Base-by-base conservation (phyloP, 108 stramenopile species). In the Nitzschia sp. region DNA sequence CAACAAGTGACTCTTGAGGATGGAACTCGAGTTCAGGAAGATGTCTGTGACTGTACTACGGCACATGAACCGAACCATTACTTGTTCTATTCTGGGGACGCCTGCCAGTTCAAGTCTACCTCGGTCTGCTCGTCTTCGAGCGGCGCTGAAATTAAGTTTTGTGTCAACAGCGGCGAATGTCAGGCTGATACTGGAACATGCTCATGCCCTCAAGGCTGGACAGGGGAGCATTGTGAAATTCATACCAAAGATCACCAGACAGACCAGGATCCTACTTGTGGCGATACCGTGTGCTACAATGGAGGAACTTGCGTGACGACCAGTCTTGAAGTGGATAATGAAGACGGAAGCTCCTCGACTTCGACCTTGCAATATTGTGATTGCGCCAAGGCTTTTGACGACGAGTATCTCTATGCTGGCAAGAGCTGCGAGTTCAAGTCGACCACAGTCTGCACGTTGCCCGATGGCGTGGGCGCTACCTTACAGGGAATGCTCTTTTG, bases 141-240 rank as follows among this genome's bases (percentile, higher is more conserved):
- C 28, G 27, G 42, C 8, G 29, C 32, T 21, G 66, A 58, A 13
- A 46, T 49, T 18, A 58, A 34, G 2, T 85, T 78, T 46, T 85
- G 84, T 67, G 70, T 75, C 34, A 80, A 85, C 53, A 60, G 68
- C 25, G 84, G 80, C 6, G 24, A n/a, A 21, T 82, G 81, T 64
- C 55, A 63, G 24, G 29, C 1, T 21, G n/a, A 23, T 25, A 28
- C 13, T 51, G 11, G 18, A 9, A 19, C 8, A 4, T 70, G 69
- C 58, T 32, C 42, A 0, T 70, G 69, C 34, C 69, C 46, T 8
- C 29, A 17, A 1, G 57, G 58, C n/a, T 70, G 42, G 46, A 30
- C 54, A 19, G 59, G 59, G 2, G 38, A 59, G 5, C 58, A 70
- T 24, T 59, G 59, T 32, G 59, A 59, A 60, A 28, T 36, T 3